Base-by-base conservation (phyloP, 176 grass and related monocot genomes). In the bread wheat (Triticum aestivum) region DNA sequence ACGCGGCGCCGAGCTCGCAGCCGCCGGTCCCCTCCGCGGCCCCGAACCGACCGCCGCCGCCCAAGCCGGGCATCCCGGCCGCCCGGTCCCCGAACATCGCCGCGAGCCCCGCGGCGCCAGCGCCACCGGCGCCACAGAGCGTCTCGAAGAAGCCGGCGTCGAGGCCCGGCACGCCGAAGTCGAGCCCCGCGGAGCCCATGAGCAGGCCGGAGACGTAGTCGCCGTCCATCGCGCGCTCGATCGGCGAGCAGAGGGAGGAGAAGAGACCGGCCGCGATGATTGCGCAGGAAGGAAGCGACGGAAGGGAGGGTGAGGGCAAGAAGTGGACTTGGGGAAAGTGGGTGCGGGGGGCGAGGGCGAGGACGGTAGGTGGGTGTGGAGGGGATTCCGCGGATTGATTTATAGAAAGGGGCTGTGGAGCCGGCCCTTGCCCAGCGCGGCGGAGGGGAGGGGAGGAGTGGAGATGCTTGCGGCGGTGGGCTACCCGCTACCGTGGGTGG, bases 81-180 rank as follows among this genome's bases (percentile, higher is more conserved):
- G 83, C 80, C n/a, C 94, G 87, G 52, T 87, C 90, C 1, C 61
- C 85, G 30, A 95, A 95, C 56, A 59, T 59, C 0, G 56, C 56
- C 2, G 56, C 56, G 56, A 59, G 56, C 4, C 86, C 77, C 3
- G 84, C 33, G 45, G 13, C 86, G 45, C 39, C 54, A 54, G 12
- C 33, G 45, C n/a, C 86, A 32, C 39, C 54, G 82, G 12, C 88
- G 17, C 47, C 74, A 64, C 79, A 84, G 8, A 96, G 86, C 58
- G 88, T 84, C 69, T 92, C 96, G 45, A 98, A 71, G 87, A 90
- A 84, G 10, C 47, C 81, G 69, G 69, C 64, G 61, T 88, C 89
- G 11, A 85, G 82, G 8, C 71, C 77, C n/a, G 66, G 45, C 65
- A 54, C 65, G 8, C 51, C 77, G 63, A 91, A 76, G 82, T 88